Evolutionary conservation across 1,284 basidiomycete genomes (phyloP).

Genomic region (Ganoderma resinaceum): DNA sequence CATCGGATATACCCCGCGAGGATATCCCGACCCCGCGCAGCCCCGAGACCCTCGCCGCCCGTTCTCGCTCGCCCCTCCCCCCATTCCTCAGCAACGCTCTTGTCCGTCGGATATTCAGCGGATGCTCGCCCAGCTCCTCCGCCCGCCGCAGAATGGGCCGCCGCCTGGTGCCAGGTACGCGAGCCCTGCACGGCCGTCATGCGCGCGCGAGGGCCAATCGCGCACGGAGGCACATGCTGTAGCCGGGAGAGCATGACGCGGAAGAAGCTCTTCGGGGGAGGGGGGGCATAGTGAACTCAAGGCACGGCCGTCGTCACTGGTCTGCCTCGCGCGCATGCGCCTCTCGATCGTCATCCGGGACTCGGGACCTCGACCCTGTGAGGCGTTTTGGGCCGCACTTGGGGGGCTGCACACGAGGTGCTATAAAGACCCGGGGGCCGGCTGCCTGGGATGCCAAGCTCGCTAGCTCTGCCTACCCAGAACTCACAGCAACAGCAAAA

Average conservation of each 20-base stretch:
- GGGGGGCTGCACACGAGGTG: neutral
- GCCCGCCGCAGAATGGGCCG: slow-evolving; percentile 15
- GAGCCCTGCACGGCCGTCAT: slow-evolving; percentile 14
- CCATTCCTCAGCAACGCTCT: neutral
- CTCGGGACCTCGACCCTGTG: neutral
- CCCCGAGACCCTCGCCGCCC: slow-evolving; percentile 7
- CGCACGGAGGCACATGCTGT: neutral
- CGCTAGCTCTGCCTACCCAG: slow-evolving; percentile 14
- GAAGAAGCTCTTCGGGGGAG: neutral
- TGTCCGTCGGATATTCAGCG: slow-evolving; percentile 27
- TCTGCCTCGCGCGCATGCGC: slow-evolving; percentile 2
- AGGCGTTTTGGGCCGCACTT: neutral
- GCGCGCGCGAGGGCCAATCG: slow-evolving; percentile 11
- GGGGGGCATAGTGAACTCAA: slow-evolving; percentile 1
- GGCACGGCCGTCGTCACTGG: neutral
- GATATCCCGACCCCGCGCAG: slow-evolving; percentile 27
- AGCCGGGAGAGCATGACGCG: neutral
- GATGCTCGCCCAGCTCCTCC: slow-evolving; percentile 17
- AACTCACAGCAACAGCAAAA: slow-evolving; percentile 5
- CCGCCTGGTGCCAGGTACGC: slow-evolving; percentile 12
- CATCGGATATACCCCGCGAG: slow-evolving; percentile 31
- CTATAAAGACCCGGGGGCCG: slow-evolving; percentile 20
- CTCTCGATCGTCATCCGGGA: neutral
- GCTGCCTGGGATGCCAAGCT: slow-evolving; percentile 19
- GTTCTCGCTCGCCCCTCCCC: neutral